Base-by-base conservation (phyloP, 2,329 filamentous ascomycete species). In the Immersiporthe knoxdaviesiana region DNA sequence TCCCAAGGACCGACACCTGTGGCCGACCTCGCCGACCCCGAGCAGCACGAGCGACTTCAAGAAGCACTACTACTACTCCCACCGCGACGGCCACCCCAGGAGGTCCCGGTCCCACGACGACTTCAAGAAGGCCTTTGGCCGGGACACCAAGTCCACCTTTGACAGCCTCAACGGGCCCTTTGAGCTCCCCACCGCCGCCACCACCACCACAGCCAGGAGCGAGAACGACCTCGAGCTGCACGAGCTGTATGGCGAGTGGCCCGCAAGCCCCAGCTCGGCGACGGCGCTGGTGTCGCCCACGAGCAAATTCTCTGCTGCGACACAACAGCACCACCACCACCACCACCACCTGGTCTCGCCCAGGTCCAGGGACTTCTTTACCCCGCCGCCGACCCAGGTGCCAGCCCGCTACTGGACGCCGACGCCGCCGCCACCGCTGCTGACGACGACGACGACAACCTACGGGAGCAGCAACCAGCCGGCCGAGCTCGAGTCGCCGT, bases 401-500 rank as follows among this genome's bases (percentile, higher is more conserved):
- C 37, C 54, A 21, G 37, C 4, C 27, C 39, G 41, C n/a, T 32
- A 24, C 16, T 35, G 60, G 18, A 54, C 64, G 14, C 68, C 69
- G 14, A 58, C 61, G 4, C 65, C 62, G 58, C 68, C 69, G 16
- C 68, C 68, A 24, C 68, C 65, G 16, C 44, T 47, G 44, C 44
- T 47, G 44, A 47, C 44, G 44, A n/a, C 6, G 6, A 27, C 6
- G 6, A 27, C 24, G 30, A 21, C 67, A 24, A 67, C 61, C 27
- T 62, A 59, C 24, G 70, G 64, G 12, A 67, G 44, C 44, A 47
- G 44, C 10, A n/a, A 41, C n/a, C 67, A 67, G 41, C 70, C 67
- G 4, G 67, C 70, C 12, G 70, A 70, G 58, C 54, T 71, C 63
- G 70, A 71, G 54, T 69, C 70, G 44, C 70, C 67, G 56, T 21